Evolutionary conservation across 2,329 filamentous ascomycete species (phyloP).

Genomic region (Pseudogymnoascus sp.): DNA sequence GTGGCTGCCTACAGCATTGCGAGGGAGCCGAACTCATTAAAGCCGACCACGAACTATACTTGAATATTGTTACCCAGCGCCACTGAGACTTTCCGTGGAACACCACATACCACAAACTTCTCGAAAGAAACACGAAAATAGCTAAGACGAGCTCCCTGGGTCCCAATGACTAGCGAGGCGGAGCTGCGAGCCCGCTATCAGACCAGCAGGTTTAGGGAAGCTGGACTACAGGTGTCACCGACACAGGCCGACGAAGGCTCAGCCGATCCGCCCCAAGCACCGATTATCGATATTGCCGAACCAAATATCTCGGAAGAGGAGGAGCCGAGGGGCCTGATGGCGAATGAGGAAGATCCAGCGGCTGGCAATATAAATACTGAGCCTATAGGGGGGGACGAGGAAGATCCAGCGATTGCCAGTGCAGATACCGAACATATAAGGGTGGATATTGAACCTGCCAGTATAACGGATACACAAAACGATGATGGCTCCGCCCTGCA

Average conservation of each 20-base stretch:
- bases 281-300: neutral
- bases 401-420: neutral
- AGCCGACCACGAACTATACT: neutral
- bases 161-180: slow-evolving; percentile 4
- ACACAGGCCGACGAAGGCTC: neutral
- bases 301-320: neutral
- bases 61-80: neutral
- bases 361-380: neutral
- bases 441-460: neutral
- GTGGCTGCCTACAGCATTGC: neutral
- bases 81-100: neutral
- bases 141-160: neutral
- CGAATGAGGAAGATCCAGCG: neutral
- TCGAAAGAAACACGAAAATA: neutral
- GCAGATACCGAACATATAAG: neutral
- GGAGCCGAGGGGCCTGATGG: neutral
- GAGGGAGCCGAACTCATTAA: neutral
- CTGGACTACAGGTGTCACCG: neutral
- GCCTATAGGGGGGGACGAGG: neutral
- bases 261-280: neutral
- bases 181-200: slow-evolving; percentile 8
- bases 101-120: neutral
- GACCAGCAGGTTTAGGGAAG: slow-evolving; percentile 7
- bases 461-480: neutral
- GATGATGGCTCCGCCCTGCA: neutral